Evolutionary conservation across 148 eudicot genomes (phyloP).

Genomic region (Talinum fruticosum): DNA sequence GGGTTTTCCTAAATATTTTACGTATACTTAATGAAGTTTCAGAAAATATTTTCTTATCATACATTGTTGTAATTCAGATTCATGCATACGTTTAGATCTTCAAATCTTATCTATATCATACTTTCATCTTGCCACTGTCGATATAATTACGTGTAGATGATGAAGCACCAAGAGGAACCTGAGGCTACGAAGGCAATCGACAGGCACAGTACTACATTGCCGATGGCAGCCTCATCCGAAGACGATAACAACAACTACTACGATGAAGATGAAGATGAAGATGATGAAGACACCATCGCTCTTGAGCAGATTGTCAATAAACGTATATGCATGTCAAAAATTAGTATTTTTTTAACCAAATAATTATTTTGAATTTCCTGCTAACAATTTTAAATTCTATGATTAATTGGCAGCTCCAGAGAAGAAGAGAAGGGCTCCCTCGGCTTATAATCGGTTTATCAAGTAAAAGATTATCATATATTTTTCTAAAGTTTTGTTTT

Average conservation of each 20-base stretch:
- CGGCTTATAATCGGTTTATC: slow-evolving; percentile 86
- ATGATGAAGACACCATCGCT: slow-evolving; percentile 33
- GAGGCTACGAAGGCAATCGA: slow-evolving; percentile 33
- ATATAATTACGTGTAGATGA: not conserved
- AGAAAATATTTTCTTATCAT: too few relatives aligned
- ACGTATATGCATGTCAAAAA: slow-evolving; percentile 38
- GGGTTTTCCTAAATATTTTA: too few relatives aligned
- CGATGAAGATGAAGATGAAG: slow-evolving; percentile 47
- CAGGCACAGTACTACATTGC: slow-evolving; percentile 32
- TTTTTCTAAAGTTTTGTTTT: too few relatives aligned
- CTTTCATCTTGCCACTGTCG: too few relatives aligned
- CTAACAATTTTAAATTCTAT: not conserved
- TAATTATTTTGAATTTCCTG: not conserved
- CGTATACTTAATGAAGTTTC: too few relatives aligned
- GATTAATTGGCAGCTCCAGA: slow-evolving; percentile 61
- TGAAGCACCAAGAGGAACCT: slow-evolving; percentile 28
- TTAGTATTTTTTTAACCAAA: not conserved
- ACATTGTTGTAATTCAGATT: too few relatives aligned
- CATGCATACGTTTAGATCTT: not conserved
- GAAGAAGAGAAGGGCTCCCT: slow-evolving; percentile 84
- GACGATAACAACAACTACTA: slow-evolving; percentile 22
- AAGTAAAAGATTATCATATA: slow-evolving; percentile 40
- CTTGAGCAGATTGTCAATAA: slow-evolving; percentile 53
- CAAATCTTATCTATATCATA: not conserved
- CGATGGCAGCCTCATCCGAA: slow-evolving; percentile 42